Evolutionary conservation across 768 basidiomycete species (phyloP), one percentile per base, ranked within the genome.

Genomic region (Termitomyces titanicus): DNA sequence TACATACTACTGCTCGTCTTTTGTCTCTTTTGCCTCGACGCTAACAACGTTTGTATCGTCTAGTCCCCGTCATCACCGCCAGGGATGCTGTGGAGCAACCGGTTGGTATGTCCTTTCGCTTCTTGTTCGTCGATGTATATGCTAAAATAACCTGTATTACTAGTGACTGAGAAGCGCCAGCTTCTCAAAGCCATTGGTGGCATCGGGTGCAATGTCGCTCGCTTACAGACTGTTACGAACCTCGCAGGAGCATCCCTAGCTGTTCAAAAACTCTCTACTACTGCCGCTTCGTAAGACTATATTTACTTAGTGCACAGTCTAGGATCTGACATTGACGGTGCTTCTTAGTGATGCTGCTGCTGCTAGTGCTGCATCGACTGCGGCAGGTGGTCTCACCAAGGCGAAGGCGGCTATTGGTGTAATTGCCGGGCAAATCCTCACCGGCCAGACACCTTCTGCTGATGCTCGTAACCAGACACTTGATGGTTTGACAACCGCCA

Each of bases 341-440:
- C 20, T 22, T 22, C 3, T 25, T 38, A 70, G 68, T 34, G 65
- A 69, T 34, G 45, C 65, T 4, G 50, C 57, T 6, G 57, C 68
- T 10, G 47, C 61, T 15, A 53, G 44, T 46, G 65, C 68, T 2
- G 63, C 65, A 13, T 55, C 52, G 11, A 48, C 60, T 5, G 69
- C 68, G 0, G 56, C 58, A 10, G 45, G 57, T 4, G 66, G 66
- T 3, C 59, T 70, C 44, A 42, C 51, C 2, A 61, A 61, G 33
- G 63, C 68, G 1, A 60, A 65, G 42, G 55, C 43, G n/a, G 70
- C 53, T 4, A 63, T 69, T 37, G 62, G 55, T 15, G 52, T 47
- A 34, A 71, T 71, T 33, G 66, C 68, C 3, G 53, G 45, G 31
- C 58, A 63, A 10, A 45, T 67, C 9, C 34, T 68, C 22, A 37